Base-by-base conservation (phyloP, 345 rosid species). In the Populus euphratica region DNA sequence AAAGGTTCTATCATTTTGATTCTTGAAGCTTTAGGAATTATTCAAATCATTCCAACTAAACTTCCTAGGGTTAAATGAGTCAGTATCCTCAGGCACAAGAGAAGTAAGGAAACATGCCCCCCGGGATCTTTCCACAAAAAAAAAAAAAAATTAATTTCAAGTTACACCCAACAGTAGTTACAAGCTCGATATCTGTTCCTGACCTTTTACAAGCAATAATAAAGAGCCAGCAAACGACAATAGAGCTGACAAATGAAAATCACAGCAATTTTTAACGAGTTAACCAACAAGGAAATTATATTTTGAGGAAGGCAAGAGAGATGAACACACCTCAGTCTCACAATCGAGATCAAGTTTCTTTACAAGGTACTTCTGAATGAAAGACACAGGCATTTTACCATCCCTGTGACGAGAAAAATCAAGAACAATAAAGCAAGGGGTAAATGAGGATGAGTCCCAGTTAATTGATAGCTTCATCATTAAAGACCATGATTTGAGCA, bases 301-400 rank as follows among this genome's bases (percentile, higher is more conserved):
- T 76, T 52, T 70, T 20, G 4, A 25, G n/a, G 56, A 49, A 62
- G 49, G 35, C 49, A 39, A 38, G 62, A 33, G 61, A 70, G 64
- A 44, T 20, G 12, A 76, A 77, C 91, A 86, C 69, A 90, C 98
- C 92, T 96, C 93, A 76, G 90, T 80, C 78, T 91, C 98, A 82
- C 77, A 85, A 36, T 77, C 39, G 61, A 93, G 94, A 74, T 88
- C 86, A 33, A 96, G 88, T 89, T 96, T 93, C 89, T 77, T 85
- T 84, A 83, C 79, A 69, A 93, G 89, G 81, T 96, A 96, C 86
- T 96, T 93, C 70, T 96, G 96, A 83, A 96, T 85, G 75, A 83
- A 88, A 54, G 94, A 92, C 79, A 93, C 93, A 0, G 95, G 90
- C 73, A 91, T 77, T 68, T 79, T 87, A 73, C 93, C 94, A 85